Base-by-base conservation (phyloP, 2,329 filamentous ascomycete species). In the Nemania sp. region DNA sequence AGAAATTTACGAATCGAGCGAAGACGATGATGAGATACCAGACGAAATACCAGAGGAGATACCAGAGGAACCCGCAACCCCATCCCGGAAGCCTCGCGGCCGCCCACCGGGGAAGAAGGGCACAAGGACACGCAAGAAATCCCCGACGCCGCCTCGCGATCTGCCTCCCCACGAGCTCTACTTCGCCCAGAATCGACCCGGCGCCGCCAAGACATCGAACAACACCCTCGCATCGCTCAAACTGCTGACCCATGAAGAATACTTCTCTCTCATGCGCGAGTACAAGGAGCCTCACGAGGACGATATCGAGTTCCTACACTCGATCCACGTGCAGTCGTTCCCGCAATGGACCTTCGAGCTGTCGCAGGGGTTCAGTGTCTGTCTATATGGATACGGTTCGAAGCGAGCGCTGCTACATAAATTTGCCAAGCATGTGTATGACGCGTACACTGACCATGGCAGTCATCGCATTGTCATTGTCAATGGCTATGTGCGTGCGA, bases 331-430 rank as follows among this genome's bases (percentile, higher is more conserved):
- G 46, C 86, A 90, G 62, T 92, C 90, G 0, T 98, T 97, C 73
- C 84, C 89, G 1, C 95, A 98, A 73, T 99, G 95, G 95, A 79
- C 84, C 0, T 97, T 98, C 73, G 95, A 99, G 78, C 83, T 98
- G 15, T 82, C 87, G 5, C 87, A 97, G 73, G 87, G 88, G 20
- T 98, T 97, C 79, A 92, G 91, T 70, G 80, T 98, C 53, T 97
- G 95, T 72, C 78, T 97, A 0, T 97, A 96, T 73, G 95, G 95
- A 32, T 96, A 92, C 73, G 95, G 95, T 0, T 96, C 92, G 2
- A 99, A 99, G 76, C 83, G 90, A 35, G 78, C 80, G 2, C 83
- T 98, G 1, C 80, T 94, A 10, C 86, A 88, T 61, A 81, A 84
- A 45, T 96, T 97, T 73, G 92, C 91, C 0, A 83, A 86, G 57